These are phyloP conservation scores for Diaporthe citriasiana DNA, from an alignment of 2,329 filamentous ascomycete species.

Conservation along the genomic window DNA sequence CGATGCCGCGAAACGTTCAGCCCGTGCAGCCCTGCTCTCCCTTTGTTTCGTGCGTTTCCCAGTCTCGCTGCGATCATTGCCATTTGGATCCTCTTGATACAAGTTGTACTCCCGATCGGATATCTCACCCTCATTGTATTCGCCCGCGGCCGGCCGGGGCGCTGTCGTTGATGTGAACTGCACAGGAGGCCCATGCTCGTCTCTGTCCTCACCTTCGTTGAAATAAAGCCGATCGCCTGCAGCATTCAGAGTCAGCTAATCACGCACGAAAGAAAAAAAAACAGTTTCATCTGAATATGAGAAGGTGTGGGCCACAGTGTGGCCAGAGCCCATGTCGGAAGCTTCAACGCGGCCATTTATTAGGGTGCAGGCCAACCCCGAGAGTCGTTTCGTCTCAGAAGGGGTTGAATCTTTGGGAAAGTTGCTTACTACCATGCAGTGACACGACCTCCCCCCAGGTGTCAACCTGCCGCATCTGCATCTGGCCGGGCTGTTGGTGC, in stretches of 20 bases:
- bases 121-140: conserved; percentile 42
- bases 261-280: not conserved
- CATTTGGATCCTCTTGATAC: conserved; percentile 34
- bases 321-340: not conserved
- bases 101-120: conserved; percentile 36
- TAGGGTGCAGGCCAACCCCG: not conserved
- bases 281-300: not conserved
- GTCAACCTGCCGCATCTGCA: conserved; percentile 40
- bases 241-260: not conserved
- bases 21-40: conserved; percentile 40
- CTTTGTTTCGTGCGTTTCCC: conserved; percentile 34
- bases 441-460: conserved; percentile 44
- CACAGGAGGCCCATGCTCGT: conserved; percentile 33
- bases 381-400: not conserved
- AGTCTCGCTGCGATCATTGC: conserved; percentile 30
- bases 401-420: not conserved
- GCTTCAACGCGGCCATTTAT: too few species aligned
- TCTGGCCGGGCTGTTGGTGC: conserved; percentile 40
- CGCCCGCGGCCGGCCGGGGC: conserved; percentile 40
- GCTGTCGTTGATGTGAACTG: conserved; percentile 41
- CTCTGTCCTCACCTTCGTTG: conserved; percentile 41
- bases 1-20: conserved; percentile 39
- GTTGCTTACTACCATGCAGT: conserved; percentile 37
- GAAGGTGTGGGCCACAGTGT: not conserved
- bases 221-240: conserved; percentile 40